phyloP scores from a whole-genome alignment of 179 eudicot species.

The Patellifolia procumbens region DNA sequence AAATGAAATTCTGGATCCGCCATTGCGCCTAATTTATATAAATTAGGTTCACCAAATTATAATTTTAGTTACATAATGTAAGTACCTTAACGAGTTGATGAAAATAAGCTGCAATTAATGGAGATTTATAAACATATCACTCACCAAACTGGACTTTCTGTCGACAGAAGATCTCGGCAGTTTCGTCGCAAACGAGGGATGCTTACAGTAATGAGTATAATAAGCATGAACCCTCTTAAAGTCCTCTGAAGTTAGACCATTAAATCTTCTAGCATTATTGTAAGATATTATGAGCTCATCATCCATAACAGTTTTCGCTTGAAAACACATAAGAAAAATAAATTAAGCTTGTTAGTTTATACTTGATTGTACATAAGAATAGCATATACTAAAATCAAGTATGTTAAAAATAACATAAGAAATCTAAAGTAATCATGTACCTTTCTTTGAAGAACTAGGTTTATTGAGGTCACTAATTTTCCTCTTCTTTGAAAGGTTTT shows the following conservation, averaged over 20 bases:
- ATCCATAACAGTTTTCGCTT: not conserved
- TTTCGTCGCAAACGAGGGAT: not conserved
- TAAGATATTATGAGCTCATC: not conserved
- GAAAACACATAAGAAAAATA: not conserved
- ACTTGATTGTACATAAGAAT: no score
- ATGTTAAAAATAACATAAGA: no score
- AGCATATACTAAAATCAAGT: no score
- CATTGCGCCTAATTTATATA: no score
- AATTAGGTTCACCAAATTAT: no score
- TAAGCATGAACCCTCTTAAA: not conserved
- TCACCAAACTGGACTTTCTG: not conserved
- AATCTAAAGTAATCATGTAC: not conserved
- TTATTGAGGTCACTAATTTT: not conserved
- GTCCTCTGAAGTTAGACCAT: not conserved
- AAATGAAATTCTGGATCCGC: no score
- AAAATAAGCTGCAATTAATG: not conserved
- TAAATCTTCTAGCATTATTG: not conserved
- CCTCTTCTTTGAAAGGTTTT: not conserved
- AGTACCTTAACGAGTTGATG: not conserved
- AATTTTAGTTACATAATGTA: no score
- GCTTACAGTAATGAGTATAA: not conserved
- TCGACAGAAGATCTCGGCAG: not conserved
- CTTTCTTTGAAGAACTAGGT: conserved; percentile 13
- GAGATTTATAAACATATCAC: not conserved
- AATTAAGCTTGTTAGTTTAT: no score